Evolutionary conservation across 352 stramenopile genomes (phyloP), one percentile per base, ranked within the genome.

Genomic region (Globisporangium takayamanum): DNA sequence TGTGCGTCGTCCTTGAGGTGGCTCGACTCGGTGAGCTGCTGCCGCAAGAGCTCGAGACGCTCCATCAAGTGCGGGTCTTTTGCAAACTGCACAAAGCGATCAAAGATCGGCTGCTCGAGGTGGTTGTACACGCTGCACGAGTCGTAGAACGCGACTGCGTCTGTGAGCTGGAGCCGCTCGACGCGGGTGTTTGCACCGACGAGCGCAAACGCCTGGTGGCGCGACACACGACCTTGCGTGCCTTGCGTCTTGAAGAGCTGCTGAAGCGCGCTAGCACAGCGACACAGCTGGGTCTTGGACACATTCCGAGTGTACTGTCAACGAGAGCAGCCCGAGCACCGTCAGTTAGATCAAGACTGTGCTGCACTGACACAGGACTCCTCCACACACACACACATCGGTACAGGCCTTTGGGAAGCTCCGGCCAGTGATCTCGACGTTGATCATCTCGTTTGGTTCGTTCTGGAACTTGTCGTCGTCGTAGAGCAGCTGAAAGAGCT

Each of bases 341-440:
- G 26, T 49, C 14, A 39, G 47, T 49, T 7, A 47, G 42, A 48
- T 48, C 1, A 18, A 16, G 25, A 51, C n/a, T n/a, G n/a, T n/a
- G n/a, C n/a, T n/a, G n/a, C n/a, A n/a, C n/a, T n/a, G n/a, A 12
- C 33, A 39, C 33, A 39, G 6, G 5, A 12, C 33, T 39, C 33
- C 33, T 5, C 10, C 33, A 39, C 5, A 14, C 2, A 45, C 16
- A 2, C 15, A 30, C 12, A 15, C 4, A 3, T 18, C 11, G 46
- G n/a, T 55, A 84, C n/a, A n/a, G n/a, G n/a, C 73, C 71, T 86
- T 85, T 3, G 79, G 73, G 28, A 89, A 89, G 45, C 71, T 80
- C 14, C 77, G 57, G 18, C 79, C 82, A 0, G 71, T 70, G 8
- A 92, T 64, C 55, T 89, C 79, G 20, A 92, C 52, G 22, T 37